Conservation (phyloP, 2,329 filamentous ascomycete species). For the Diplocarpon rosae region DNA sequence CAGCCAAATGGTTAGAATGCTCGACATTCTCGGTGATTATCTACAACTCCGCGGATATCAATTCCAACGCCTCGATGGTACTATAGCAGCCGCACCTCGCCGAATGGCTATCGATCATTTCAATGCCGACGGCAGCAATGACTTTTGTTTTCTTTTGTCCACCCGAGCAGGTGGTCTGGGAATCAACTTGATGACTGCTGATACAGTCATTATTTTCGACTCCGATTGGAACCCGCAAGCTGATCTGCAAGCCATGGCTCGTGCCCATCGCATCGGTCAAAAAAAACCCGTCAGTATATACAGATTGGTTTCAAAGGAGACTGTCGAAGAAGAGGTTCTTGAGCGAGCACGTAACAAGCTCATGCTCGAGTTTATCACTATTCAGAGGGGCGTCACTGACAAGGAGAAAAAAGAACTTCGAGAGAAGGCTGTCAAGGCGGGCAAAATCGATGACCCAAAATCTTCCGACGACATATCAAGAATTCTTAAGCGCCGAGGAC, state of each 20-base stretch:
- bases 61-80: conserved; percentile 90
- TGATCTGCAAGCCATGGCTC: conserved; percentile 95
- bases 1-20: conserved; percentile 99
- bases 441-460: conserved; percentile 68
- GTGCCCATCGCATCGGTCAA: conserved; percentile 94
- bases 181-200: conserved; percentile 97
- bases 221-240: conserved; percentile 99
- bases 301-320: conserved; percentile 92
- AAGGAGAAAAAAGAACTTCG: conserved; percentile 71
- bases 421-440: conserved; percentile 69
- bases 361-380: conserved; percentile 92
- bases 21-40: conserved; percentile 92
- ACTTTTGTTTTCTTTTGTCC: conserved; percentile 93
- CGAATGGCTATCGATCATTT: conserved; percentile 96
- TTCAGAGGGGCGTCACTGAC: conserved; percentile 92
- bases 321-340: conserved; percentile 93
- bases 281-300: conserved; percentile 95
- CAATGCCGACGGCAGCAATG: conserved; percentile 89
- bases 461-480: conserved; percentile 92
- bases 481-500: conserved; percentile 94
- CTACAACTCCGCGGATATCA: conserved; percentile 86
- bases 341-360: conserved; percentile 96
- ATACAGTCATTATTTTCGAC: conserved; percentile 95
- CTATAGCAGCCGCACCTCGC: conserved; percentile 76
- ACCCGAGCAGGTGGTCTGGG: conserved; percentile 94